Evolutionary conservation across 768 basidiomycete species (phyloP).

Genomic region (Lepiota subincarnata): DNA sequence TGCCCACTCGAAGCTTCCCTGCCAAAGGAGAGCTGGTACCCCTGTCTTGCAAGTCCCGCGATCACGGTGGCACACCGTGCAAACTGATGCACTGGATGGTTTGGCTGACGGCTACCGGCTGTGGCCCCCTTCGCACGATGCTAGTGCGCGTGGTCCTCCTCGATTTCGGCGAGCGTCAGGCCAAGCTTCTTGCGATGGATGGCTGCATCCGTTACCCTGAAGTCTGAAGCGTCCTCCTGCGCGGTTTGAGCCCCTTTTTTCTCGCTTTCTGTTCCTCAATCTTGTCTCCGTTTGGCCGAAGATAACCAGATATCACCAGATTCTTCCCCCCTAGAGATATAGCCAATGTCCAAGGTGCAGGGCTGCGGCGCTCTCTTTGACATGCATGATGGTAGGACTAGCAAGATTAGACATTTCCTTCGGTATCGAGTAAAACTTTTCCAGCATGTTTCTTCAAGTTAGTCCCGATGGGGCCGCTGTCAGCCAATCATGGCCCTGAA

Average conservation of each 20-base stretch:
- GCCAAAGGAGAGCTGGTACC: too few relatives aligned
- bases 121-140: slow-evolving; percentile 8
- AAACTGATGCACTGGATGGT: neutral
- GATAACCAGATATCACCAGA: neutral
- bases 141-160: slow-evolving; percentile 1
- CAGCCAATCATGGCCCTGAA: slow-evolving; percentile 7
- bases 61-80: neutral
- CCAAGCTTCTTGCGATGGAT: slow-evolving; percentile 13
- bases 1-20: too few relatives aligned
- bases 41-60: too few relatives aligned
- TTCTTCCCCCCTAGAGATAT: neutral
- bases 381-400: neutral
- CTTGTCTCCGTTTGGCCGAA: too few relatives aligned
- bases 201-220: slow-evolving; percentile 10
- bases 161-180: slow-evolving; percentile 8
- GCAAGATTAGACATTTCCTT: neutral
- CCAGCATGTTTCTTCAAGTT: neutral
- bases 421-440: neutral
- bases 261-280: neutral
- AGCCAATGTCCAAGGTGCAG: neutral
- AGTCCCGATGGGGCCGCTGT: neutral
- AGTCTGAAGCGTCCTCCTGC: slow-evolving; percentile 1
- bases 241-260: neutral
- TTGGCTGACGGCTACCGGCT: slow-evolving; percentile 9
- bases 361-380: too few relatives aligned